A percentile compares a stretch with the other conserved stretches of the same genome.
These are phyloP conservation scores for Pyrenophora teres DNA, from an alignment of 2,329 filamentous ascomycete species.

Conservation along the genomic window DNA sequence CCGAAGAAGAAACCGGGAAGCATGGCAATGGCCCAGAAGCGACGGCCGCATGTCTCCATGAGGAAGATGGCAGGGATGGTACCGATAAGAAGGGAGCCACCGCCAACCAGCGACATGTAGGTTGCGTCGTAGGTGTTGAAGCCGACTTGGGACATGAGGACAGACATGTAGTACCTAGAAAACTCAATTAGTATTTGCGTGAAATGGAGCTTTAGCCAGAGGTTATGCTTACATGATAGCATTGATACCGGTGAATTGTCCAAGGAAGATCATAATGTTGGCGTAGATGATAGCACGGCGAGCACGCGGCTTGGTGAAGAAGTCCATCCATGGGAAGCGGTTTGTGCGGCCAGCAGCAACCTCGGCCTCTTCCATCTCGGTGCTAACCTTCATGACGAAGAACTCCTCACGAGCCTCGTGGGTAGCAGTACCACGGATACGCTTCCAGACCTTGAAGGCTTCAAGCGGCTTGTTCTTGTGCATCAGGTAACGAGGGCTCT, in stretches of 20 bases:
- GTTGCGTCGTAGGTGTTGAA: conserved; percentile 66
- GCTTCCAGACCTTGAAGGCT: conserved; percentile 72
- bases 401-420: conserved; percentile 69
- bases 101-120: conserved; percentile 74
- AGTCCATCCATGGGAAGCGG: conserved; percentile 72
- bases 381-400: conserved; percentile 70
- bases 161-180: conserved; percentile 67
- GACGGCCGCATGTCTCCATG: conserved; percentile 74
- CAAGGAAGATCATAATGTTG: conserved; percentile 75
- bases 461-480: conserved; percentile 66
- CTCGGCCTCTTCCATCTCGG: conserved; percentile 61
- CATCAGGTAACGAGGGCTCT: conserved; percentile 71
- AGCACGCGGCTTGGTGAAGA: conserved; percentile 69
- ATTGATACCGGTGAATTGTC: conserved; percentile 73
- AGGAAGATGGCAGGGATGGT: conserved; percentile 70
- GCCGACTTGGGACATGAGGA: conserved; percentile 69
- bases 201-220: too few species aligned
- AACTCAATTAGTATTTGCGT: too few species aligned
- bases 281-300: conserved; percentile 63
- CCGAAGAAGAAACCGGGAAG: conserved; percentile 74
- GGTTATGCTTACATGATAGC: conserved; percentile 57
- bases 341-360: conserved; percentile 58
- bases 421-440: conserved; percentile 65
- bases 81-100: conserved; percentile 68
- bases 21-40: conserved; percentile 76